Evolutionary conservation across 768 basidiomycete species (phyloP).

Genomic region (Mycena olivaceomarginata): DNA sequence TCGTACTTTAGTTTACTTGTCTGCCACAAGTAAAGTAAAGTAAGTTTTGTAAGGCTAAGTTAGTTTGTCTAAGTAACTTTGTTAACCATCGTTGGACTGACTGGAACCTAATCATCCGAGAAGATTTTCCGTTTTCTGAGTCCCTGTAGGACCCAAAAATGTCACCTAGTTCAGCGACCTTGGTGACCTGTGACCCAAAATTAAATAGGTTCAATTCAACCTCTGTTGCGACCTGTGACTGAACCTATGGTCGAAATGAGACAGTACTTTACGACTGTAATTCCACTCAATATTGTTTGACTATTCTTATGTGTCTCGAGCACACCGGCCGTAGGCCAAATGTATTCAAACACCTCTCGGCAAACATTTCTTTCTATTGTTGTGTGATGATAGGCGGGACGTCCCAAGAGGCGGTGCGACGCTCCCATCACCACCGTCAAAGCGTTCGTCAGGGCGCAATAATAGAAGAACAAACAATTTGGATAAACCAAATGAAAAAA

Average conservation of each 20-base stretch:
- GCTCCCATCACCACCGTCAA: not conserved
- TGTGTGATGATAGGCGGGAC: not conserved
- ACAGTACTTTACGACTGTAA: not conserved
- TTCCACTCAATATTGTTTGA: slow-evolving; percentile 4
- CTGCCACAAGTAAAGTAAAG: no score
- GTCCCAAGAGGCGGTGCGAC: slow-evolving; percentile 1
- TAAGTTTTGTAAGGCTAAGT: no score
- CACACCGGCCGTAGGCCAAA: not conserved
- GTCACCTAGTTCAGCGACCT: no score
- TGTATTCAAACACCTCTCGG: not conserved
- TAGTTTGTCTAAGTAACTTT: not conserved
- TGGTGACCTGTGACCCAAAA: no score
- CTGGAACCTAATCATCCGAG: no score
- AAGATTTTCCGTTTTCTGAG: no score
- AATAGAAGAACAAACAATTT: slow-evolving; percentile 6
- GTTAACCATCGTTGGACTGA: no score
- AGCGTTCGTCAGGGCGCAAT: not conserved
- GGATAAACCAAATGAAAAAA: slow-evolving; percentile 2
- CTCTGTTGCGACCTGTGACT: no score
- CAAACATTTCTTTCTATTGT: slow-evolving; percentile 2
- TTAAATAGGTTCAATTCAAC: no score
- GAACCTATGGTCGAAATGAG: no score
- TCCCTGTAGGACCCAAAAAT: no score
- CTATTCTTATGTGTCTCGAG: not conserved
- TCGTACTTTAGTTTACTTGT: no score